Conservation (phyloP, 441 rosid species). For the Corymbia calophylla region DNA sequence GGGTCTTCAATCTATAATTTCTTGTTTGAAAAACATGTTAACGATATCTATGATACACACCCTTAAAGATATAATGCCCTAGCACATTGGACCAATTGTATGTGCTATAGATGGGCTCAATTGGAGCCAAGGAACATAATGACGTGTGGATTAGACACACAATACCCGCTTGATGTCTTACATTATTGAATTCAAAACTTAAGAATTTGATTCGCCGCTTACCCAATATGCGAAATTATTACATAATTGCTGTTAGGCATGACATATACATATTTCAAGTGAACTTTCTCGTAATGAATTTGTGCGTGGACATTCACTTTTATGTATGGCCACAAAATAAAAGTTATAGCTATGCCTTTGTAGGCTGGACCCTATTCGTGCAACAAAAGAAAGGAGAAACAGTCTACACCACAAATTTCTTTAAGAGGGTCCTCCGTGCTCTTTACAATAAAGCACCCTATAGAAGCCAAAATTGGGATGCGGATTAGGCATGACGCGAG, state of each 20-base stretch:
- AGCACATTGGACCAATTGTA: too few species aligned
- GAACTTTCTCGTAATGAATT: neutral
- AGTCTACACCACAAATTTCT: neutral
- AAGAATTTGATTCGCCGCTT: neutral
- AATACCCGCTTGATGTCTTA: neutral
- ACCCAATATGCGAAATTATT: neutral
- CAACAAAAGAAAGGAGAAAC: neutral
- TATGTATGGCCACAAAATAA: neutral
- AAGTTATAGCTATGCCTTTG: neutral
- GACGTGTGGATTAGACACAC: fast-evolving
- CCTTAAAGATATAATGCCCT: fast-evolving
- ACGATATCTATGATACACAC: fast-evolving
- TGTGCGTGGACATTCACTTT: neutral
- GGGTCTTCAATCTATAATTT: neutral
- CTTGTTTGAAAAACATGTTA: neutral
- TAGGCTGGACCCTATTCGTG: neutral
- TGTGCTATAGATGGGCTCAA: neutral
- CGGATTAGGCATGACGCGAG: too few species aligned
- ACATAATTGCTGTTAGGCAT: neutral
- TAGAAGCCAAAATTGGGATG: too few species aligned
- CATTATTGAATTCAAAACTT: neutral
- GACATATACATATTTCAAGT: neutral
- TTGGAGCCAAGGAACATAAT: neutral
- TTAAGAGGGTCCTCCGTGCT: neutral
- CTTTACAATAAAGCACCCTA: neutral